Conservation (phyloP, 441 rosid genomes). For the Populus hybrid region DNA sequence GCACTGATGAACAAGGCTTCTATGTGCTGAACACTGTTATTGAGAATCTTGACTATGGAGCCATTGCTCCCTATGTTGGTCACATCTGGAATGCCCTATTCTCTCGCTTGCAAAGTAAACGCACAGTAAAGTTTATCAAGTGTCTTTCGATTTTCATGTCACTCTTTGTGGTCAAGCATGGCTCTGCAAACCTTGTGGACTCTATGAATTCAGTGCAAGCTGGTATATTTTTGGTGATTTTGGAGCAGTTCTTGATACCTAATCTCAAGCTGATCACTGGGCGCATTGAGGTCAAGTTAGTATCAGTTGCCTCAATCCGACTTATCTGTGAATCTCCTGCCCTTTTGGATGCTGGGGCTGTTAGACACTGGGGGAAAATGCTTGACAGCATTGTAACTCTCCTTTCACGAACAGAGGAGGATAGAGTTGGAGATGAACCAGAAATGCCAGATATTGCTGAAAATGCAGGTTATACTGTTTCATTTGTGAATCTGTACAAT, state of each 20-base stretch:
- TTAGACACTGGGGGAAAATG: slow-evolving; percentile 71
- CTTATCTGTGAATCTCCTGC: slow-evolving; percentile 80
- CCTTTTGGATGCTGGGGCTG: slow-evolving; percentile 61
- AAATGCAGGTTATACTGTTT: slow-evolving; percentile 71
- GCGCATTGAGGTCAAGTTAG: slow-evolving; percentile 64
- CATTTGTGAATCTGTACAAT: slow-evolving; percentile 75
- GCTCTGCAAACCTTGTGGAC: slow-evolving; percentile 53
- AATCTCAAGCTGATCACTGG: slow-evolving; percentile 73
- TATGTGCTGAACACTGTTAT: slow-evolving; percentile 83
- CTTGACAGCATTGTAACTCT: slow-evolving; percentile 80
- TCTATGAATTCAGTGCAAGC: slow-evolving; percentile 82
- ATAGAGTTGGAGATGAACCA: slow-evolving; percentile 68
- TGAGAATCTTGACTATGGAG: slow-evolving; percentile 72
- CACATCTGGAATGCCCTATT: slow-evolving; percentile 78
- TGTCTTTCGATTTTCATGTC: slow-evolving; percentile 81
- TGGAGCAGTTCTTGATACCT: slow-evolving; percentile 92
- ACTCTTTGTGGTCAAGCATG: slow-evolving; percentile 87
- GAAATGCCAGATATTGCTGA: slow-evolving; percentile 89
- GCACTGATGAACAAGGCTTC: slow-evolving; percentile 92
- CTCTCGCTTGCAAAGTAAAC: slow-evolving; percentile 57
- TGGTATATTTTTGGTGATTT: slow-evolving; percentile 45
- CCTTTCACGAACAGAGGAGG: slow-evolving; percentile 78
- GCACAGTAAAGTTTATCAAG: slow-evolving; percentile 66
- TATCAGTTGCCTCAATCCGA: slow-evolving; percentile 77
- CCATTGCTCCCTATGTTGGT: slow-evolving; percentile 49